phyloP scores from a whole-genome alignment of 345 rosid species.

The Mangifera indica region DNA sequence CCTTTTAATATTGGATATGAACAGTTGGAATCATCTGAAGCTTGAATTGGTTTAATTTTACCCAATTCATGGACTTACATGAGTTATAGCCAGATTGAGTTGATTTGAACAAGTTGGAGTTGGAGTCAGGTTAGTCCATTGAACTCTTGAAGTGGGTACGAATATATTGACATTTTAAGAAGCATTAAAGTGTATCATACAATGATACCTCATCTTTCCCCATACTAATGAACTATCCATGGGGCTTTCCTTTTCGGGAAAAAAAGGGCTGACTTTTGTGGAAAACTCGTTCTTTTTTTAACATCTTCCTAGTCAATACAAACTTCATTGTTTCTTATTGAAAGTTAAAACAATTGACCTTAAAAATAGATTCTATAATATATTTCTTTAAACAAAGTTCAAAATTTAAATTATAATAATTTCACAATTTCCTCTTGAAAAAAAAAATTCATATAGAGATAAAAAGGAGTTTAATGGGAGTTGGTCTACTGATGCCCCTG shows the following conservation, averaged over 20 bases:
- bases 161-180: constrained; percentile 10
- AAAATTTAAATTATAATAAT: too few relatives aligned
- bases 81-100: constrained; percentile 36
- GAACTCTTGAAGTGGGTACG: constrained; percentile 26
- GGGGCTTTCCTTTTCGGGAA: background rate
- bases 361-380: too few relatives aligned
- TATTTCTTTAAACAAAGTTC: too few relatives aligned
- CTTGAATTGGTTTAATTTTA: constrained; percentile 30
- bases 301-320: too few relatives aligned
- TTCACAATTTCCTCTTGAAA: too few relatives aligned
- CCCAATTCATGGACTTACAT: constrained; percentile 27
- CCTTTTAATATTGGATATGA: constrained; percentile 23
- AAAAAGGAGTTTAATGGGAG: background rate
- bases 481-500: background rate
- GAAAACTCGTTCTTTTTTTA: background rate
- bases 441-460: too few relatives aligned
- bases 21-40: constrained; percentile 32
- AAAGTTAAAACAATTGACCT: too few relatives aligned
- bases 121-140: constrained; percentile 33
- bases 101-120: constrained; percentile 35
- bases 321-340: too few relatives aligned
- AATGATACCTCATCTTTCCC: background rate
- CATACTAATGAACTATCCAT: background rate
- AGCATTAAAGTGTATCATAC: background rate
- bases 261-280: background rate